These are phyloP conservation scores for Gaertneriomyces semiglobifer DNA, from an alignment of 192 early-diverging fungal species.

Conservation along the genomic window DNA sequence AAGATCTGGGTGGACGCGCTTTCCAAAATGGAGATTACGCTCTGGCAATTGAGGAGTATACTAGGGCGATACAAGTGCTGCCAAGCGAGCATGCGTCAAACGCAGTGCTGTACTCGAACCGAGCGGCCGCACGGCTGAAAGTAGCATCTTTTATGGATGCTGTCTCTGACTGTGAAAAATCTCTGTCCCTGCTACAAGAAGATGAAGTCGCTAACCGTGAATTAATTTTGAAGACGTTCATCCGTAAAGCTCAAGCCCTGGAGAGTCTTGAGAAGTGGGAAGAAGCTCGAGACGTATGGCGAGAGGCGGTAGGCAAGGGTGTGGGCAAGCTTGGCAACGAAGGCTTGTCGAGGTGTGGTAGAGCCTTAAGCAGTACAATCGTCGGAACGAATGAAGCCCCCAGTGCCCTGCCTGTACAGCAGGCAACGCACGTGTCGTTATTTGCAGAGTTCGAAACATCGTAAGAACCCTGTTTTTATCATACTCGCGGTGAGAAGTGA, in stretches of 20 bases:
- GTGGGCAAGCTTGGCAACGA: no score
- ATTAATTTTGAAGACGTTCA: slow-evolving; percentile 59
- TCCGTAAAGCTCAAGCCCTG: slow-evolving; percentile 73
- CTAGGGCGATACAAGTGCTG: slow-evolving; percentile 59
- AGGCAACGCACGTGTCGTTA: no score
- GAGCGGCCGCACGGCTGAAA: slow-evolving; percentile 76
- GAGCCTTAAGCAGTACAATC: no score
- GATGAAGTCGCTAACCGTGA: slow-evolving; percentile 37
- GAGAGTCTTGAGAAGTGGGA: slow-evolving; percentile 81
- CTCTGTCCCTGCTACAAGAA: slow-evolving; percentile 45
- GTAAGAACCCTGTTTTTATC: no score
- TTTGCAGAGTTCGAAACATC: no score
- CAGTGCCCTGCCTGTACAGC: no score
- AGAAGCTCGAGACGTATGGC: slow-evolving; percentile 45
- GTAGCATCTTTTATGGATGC: slow-evolving; percentile 75
- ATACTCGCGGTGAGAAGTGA: no score
- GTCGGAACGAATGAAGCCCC: no score
- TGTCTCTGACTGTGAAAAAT: slow-evolving; percentile 64
- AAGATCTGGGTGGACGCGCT: slow-evolving; percentile 69
- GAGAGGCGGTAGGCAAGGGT: no score
- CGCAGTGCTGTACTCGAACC: slow-evolving; percentile 76
- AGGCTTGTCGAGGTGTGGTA: no score
- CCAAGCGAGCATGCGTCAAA: slow-evolving; percentile 59
- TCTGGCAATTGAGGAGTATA: slow-evolving; percentile 72
- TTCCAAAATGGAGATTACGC: slow-evolving; percentile 91